phyloP scores from a whole-genome alignment of 768 basidiomycete species.

The Cytidiella melzeri region DNA sequence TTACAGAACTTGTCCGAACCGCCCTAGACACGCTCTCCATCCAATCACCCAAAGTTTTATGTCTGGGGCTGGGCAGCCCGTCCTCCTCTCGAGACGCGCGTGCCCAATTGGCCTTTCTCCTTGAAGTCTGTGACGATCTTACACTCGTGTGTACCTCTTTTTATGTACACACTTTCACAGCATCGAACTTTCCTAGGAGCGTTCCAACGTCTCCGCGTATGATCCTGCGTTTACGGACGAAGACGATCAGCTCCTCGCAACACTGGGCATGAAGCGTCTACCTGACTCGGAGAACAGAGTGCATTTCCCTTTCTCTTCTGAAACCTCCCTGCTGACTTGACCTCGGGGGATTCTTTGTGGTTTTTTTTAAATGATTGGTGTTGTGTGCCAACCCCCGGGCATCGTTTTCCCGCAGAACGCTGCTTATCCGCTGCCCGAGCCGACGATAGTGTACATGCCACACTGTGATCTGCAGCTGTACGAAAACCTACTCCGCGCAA shows the following conservation, averaged over 20 bases:
- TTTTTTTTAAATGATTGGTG: too few relatives aligned
- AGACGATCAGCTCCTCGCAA: constrained; percentile 45
- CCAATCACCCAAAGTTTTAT: constrained; percentile 37
- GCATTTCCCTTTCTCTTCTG: constrained; percentile 28
- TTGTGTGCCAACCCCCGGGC: constrained; percentile 1
- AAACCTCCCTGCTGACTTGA: constrained; percentile 9
- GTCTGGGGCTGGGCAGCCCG: constrained; percentile 76
- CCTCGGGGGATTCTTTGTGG: neutral
- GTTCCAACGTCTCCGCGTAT: constrained; percentile 44
- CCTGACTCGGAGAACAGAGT: constrained; percentile 41
- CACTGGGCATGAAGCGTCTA: constrained; percentile 27
- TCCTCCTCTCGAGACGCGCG: constrained; percentile 52
- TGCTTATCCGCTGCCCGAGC: constrained; percentile 27
- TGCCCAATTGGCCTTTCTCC: constrained; percentile 64
- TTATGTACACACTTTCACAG: constrained; percentile 11
- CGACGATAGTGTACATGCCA: constrained; percentile 72
- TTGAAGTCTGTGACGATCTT: constrained; percentile 45
- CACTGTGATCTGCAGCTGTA: constrained; percentile 73
- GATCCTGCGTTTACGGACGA: constrained; percentile 71
- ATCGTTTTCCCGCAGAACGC: constrained; percentile 24
- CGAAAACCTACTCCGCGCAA: constrained; percentile 55
- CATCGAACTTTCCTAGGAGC: constrained; percentile 34
- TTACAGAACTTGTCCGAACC: constrained; percentile 20
- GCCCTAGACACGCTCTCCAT: constrained; percentile 15
- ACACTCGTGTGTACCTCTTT: constrained; percentile 48